Base-by-base conservation (phyloP, 1,284 basidiomycete species). In the Stygiomarasmius scandens region DNA sequence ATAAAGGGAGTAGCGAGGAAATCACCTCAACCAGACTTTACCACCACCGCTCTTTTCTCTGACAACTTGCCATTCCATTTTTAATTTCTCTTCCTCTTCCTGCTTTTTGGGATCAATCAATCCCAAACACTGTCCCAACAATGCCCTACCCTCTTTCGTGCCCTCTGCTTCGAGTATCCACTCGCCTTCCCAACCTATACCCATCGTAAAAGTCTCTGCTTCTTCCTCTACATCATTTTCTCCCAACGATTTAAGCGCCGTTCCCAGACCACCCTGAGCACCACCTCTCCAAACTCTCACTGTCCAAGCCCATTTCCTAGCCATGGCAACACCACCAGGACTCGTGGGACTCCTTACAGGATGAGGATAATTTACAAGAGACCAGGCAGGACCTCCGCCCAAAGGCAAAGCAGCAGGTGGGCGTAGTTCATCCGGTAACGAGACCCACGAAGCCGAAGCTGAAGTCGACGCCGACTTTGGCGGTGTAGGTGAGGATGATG, bases 141-240 rank as follows among this genome's bases (percentile, higher is more conserved):
- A 68, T 64, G 80, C 74, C 52, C 79, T 74, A 3, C 89, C 89
- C 67, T 92, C 89, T 22, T 71, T 75, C 19, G 89, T 91, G 1
- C 89, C 89, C 59, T 89, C 87, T 2, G 81, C 84, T 69, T 91
- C 87, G 23, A 92, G 74, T 24, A 89, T 74, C 89, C 89, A 92
- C 62, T 89, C 86, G 1, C 87, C 86, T 41, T 79, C 74, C 89
- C 89, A 92, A 1, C 87, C 88, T 22, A 81, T 77, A 11, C 86
- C 87, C 34, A 89, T 74, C 3, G 34, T 16, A 14, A 47, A 41
- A 2, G 52, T 69, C 69, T 43, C 49, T 10, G 23, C 16, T 8
- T 52, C 49, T 12, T n/a, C 2, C 11, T 36, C 41, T 11, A 24
- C 25, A 14, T 36, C 44, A 9, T 16, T 25, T 9, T 19, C n/a